Base-by-base conservation (phyloP, 2,329 filamentous ascomycete species). In the Clonostachys rhizophaga region DNA sequence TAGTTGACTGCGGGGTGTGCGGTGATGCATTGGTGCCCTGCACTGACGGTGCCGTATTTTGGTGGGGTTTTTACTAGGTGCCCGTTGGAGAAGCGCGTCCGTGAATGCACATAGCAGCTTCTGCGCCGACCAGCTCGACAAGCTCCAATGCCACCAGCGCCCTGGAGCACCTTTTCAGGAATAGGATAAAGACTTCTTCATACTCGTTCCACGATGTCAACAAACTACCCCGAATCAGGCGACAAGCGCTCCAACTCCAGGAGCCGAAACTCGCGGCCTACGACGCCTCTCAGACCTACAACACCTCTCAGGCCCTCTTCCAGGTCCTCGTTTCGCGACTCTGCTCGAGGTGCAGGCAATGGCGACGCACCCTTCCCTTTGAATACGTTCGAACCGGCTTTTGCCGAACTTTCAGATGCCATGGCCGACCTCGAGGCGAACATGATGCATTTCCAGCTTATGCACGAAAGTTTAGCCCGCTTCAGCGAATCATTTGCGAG, bases 401-500 rank as follows among this genome's bases (percentile, higher is more conserved):
- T 99, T 66, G 90, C 90, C 13, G 94, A 99, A 69, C 78, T 99
- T 3, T 87, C 89, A 10, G 94, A 99, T 66, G 87, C 88, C 49
- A 91, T 97, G 82, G 90, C 91, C 20, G 94, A 97, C 58, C 79
- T 99, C 10, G 94, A 99, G 72, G 89, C 91, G 50, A 97, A 99
- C 66, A 91, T 97, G 74, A 90, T 95, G 86, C 91, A 96, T 64
- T 84, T 99, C 55, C 92, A 97, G 66, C 73, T 96, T 52, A 95
- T 99, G 85, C 91, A 99, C 62, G 92, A 97, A 72, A 95, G 89
- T 59, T 69, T 99, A 55, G 83, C 89, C 20, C 83, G 94, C 24
- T 99, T 99, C 68, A 92, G 86, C 66, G 94, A 99, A 75, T 95
- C 88, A 61, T 99, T 99, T 67, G 91, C 91, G 2, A 90, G 87